Evolutionary conservation across 2,329 filamentous ascomycete species (phyloP).

Genomic region (Plenodomus lindquistii): DNA sequence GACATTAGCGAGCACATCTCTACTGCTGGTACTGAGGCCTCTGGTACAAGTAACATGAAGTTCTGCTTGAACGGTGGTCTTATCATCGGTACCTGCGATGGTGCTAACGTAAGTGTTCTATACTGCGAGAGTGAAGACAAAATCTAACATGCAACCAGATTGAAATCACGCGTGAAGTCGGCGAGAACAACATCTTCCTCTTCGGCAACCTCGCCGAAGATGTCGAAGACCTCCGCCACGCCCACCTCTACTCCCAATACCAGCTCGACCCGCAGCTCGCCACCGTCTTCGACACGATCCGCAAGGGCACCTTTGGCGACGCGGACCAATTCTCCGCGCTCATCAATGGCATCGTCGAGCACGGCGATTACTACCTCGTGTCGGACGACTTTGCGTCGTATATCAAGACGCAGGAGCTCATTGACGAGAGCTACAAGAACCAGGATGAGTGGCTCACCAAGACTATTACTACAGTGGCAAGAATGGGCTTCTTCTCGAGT

Average conservation of each 20-base stretch:
- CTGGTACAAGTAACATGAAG: conserved; percentile 98
- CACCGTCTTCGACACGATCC: conserved; percentile 83
- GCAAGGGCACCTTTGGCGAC: conserved; percentile 79
- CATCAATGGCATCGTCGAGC: conserved; percentile 81
- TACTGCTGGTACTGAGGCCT: conserved; percentile 88
- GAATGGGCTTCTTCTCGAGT: conserved; percentile 97
- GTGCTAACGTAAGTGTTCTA: conserved; percentile 77
- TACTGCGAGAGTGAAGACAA: neutral
- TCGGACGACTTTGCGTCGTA: conserved; percentile 98
- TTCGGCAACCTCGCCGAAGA: conserved; percentile 96
- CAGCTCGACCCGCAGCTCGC: conserved; percentile 74
- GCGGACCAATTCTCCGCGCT: conserved; percentile 78
- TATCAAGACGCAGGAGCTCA: conserved; percentile 83
- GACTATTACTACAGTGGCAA: conserved; percentile 81
- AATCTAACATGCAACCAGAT: conserved; percentile 59
- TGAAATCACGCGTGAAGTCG: conserved; percentile 96
- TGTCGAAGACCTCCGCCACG: conserved; percentile 92
- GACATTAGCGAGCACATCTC: conserved; percentile 99
- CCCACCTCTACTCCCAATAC: conserved; percentile 82
- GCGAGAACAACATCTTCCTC: conserved; percentile 97
- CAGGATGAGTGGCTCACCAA: conserved; percentile 92
- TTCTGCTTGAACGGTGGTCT: conserved; percentile 96
- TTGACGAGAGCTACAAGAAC: conserved; percentile 90
- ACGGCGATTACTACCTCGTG: conserved; percentile 96
- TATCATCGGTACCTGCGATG: conserved; percentile 97